Percentiles rank a stretch among this genome's conserved stretches.
Evolutionary conservation across 2,329 filamentous ascomycete genomes (phyloP).

Genomic region (Aspergillus sp.): DNA sequence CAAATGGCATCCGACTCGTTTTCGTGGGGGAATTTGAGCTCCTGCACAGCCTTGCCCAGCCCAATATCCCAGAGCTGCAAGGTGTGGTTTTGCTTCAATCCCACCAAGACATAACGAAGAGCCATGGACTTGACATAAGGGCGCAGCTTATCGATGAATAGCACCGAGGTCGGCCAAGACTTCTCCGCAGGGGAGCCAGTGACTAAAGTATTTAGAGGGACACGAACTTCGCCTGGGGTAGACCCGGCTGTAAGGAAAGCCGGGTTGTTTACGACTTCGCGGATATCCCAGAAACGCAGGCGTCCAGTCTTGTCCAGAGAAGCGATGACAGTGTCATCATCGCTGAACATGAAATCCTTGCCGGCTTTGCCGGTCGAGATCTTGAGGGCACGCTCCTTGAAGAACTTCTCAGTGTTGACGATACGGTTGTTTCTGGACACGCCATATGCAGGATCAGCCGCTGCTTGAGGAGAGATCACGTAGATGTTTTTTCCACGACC

Average conservation of each 20-base stretch:
- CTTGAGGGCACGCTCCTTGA: slow-evolving; percentile 82
- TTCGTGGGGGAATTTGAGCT: slow-evolving; percentile 92
- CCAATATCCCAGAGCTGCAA: slow-evolving; percentile 98
- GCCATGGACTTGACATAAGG: slow-evolving; percentile 88
- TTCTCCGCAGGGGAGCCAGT: slow-evolving; percentile 88
- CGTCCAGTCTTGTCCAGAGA: slow-evolving; percentile 95
- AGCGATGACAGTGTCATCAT: slow-evolving; percentile 90
- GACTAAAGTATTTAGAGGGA: slow-evolving; percentile 80
- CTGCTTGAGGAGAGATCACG: slow-evolving; percentile 67
- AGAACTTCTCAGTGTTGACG: slow-evolving; percentile 83
- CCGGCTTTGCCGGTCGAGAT: slow-evolving; percentile 97
- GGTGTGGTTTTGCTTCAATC: slow-evolving; percentile 98
- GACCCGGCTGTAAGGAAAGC: slow-evolving; percentile 40
- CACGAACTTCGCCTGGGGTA: slow-evolving; percentile 70
- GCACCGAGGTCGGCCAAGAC: slow-evolving; percentile 92
- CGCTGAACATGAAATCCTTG: slow-evolving; percentile 97
- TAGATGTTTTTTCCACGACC: slow-evolving; percentile 95
- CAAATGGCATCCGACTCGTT: slow-evolving; percentile 98
- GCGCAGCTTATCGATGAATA: slow-evolving; percentile 93
- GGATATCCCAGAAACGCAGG: slow-evolving; percentile 98
- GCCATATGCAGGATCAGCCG: slow-evolving; percentile 49
- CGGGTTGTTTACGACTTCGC: slow-evolving; percentile 62
- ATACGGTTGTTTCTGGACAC: slow-evolving; percentile 52
- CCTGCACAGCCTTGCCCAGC: slow-evolving; percentile 91
- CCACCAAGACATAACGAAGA: slow-evolving; percentile 91